These are phyloP conservation scores for Diversispora epigaea DNA, from an alignment of 192 early-diverging fungal species.

Conservation along the genomic window DNA sequence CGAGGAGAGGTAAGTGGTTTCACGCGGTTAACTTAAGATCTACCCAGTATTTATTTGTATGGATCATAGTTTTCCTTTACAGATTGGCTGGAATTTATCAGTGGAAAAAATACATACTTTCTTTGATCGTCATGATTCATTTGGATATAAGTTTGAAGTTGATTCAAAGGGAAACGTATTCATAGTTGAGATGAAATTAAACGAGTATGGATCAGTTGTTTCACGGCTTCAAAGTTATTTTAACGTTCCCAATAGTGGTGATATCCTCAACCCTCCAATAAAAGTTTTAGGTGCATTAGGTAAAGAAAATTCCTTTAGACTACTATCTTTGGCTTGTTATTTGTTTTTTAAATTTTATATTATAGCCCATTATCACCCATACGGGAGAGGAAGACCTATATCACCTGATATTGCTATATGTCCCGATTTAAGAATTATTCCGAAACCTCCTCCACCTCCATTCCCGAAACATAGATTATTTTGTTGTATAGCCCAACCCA, in stretches of 20 bases:
- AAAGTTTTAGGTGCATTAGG: neutral
- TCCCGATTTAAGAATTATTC: too few relatives aligned
- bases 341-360: too few relatives aligned
- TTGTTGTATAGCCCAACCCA: too few relatives aligned
- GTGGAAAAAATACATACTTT: slow-evolving; percentile 17
- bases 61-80: slow-evolving; percentile 30
- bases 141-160: too few relatives aligned
- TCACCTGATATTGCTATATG: slow-evolving; percentile 7
- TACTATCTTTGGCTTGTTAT: too few relatives aligned
- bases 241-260: slow-evolving; percentile 14
- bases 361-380: slow-evolving; percentile 16
- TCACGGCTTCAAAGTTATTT: neutral
- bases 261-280: neutral
- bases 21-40: too few relatives aligned
- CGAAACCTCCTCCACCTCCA: too few relatives aligned
- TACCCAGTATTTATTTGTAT: slow-evolving; percentile 12
- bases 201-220: too few relatives aligned
- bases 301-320: slow-evolving; percentile 3
- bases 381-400: slow-evolving; percentile 1
- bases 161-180: neutral
- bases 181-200: neutral
- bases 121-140: slow-evolving; percentile 24
- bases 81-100: slow-evolving; percentile 25
- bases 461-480: too few relatives aligned
- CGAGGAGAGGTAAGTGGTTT: too few relatives aligned